A percentile compares a stretch with the other conserved stretches of the same genome.
Evolutionary conservation across 2,329 filamentous ascomycete species (phyloP).

Genomic region (Apiospora kogelbergensis): DNA sequence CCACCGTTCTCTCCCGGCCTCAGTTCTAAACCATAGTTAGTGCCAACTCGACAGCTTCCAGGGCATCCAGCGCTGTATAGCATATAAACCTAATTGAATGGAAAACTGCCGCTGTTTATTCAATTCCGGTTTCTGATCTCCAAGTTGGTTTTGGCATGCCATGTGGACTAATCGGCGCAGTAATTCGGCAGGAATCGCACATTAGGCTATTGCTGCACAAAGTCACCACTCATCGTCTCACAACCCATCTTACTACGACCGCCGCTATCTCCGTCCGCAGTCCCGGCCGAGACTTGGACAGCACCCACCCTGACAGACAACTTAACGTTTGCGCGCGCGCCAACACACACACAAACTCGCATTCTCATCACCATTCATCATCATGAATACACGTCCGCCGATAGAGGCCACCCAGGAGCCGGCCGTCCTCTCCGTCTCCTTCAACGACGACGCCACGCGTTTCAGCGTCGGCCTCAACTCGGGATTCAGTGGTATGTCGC

Average conservation of each 20-base stretch:
- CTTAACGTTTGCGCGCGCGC: not conserved
- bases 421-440: constrained; percentile 77
- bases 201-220: not conserved
- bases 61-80: too few species aligned
- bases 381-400: constrained; percentile 86
- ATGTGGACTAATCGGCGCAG: too few species aligned
- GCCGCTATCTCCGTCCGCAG: not conserved
- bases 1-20: not conserved
- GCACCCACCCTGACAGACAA: not conserved
- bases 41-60: not conserved
- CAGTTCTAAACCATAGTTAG: not conserved
- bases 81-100: too few species aligned
- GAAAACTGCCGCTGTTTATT: too few species aligned
- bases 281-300: not conserved
- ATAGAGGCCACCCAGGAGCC: constrained; percentile 77
- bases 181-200: not conserved
- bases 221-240: too few species aligned
- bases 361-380: too few species aligned
- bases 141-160: too few species aligned
- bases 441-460: constrained; percentile 81
- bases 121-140: too few species aligned
- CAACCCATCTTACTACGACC: too few species aligned
- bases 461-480: constrained; percentile 86
- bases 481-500: constrained; percentile 74
- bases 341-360: constrained; percentile 14